Evolutionary conservation across 2,329 filamentous ascomycete genomes (phyloP).

Genomic region (Simplicillium aogashimaense): DNA sequence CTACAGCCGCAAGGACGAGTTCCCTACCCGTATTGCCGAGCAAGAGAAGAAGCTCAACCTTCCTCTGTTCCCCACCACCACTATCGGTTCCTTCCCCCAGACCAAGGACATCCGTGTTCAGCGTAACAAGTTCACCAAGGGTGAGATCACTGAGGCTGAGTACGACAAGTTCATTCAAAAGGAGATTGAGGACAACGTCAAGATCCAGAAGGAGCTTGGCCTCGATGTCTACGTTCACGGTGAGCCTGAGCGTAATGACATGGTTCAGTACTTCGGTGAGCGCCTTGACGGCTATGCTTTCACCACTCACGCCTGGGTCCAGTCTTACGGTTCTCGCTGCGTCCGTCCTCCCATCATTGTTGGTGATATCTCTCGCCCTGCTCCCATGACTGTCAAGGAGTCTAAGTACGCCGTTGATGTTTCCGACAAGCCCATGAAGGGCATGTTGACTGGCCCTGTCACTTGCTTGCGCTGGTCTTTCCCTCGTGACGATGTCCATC

Average conservation of each 20-base stretch:
- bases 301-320: constrained; percentile 98
- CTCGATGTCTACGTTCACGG: constrained; percentile 97
- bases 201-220: constrained; percentile 96
- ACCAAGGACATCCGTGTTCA: constrained; percentile 96
- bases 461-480: constrained; percentile 99
- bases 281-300: constrained; percentile 94
- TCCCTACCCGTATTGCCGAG: constrained; percentile 73
- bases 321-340: constrained; percentile 96
- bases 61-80: constrained; percentile 96
- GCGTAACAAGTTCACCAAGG: constrained; percentile 98
- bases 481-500: constrained; percentile 98
- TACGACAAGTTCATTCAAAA: constrained; percentile 99
- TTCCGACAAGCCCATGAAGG: constrained; percentile 99
- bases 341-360: constrained; percentile 98
- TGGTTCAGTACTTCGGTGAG: constrained; percentile 99
- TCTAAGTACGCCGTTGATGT: constrained; percentile 96
- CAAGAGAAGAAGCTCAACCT: constrained; percentile 91
- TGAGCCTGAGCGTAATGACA: constrained; percentile 99
- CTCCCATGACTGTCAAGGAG: constrained; percentile 99
- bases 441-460: constrained; percentile 98
- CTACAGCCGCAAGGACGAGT: constrained; percentile 89
- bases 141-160: constrained; percentile 81
- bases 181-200: constrained; percentile 91
- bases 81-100: constrained; percentile 98
- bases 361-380: constrained; percentile 93